Base-by-base conservation (phyloP, 345 rosid species). In the Boechera stricta region DNA sequence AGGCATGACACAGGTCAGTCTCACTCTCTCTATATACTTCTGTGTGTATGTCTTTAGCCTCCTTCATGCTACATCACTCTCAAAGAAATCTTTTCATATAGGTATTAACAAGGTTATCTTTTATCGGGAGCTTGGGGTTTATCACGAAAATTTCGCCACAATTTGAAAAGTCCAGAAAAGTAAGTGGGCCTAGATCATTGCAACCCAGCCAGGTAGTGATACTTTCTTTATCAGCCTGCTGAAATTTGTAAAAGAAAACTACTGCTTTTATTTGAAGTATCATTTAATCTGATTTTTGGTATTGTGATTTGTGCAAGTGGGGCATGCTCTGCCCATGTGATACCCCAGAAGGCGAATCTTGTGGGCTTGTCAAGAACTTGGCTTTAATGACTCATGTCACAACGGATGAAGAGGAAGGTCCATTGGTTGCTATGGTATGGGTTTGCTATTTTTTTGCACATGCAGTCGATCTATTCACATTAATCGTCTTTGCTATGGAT, bases 271-370 rank as follows among this genome's bases (percentile, higher is more conserved):
- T 69, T 29, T 68, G 11, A 60, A 24, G 54, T 32, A 67, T 32
- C 44, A 53, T 53, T 63, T 54, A 18, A 47, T 32, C 26, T 8
- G 52, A 72, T 51, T 36, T 41, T 26, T 51, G 45, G 13, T 26
- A 44, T 59, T 52, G 32, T 71, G 10, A 52, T 36, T 39, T 62
- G 2, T 59, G 5, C 67, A 62, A 94, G 98, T 94, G 98, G 98
- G 98, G 98, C 16, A 94, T 94, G 98, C 97, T 94, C 74, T 92
- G 98, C 84, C 98, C 98, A 41, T 92, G 97, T 83, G 98, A 94
- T 85, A 94, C 98, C 64, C 98, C 98, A 5, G 98, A 94, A 85
- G 98, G 98, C 5, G 98, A 92, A 84, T 81, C 98, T 32, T 94
- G 98, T 80, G 98, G 98, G 47, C 85, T 94, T 77, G 98, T 94